Percentiles rank a stretch among this genome's conserved stretches.
phyloP scores from a whole-genome alignment of 805 yeast genomes.

The Metschnikowia colocasiae region DNA sequence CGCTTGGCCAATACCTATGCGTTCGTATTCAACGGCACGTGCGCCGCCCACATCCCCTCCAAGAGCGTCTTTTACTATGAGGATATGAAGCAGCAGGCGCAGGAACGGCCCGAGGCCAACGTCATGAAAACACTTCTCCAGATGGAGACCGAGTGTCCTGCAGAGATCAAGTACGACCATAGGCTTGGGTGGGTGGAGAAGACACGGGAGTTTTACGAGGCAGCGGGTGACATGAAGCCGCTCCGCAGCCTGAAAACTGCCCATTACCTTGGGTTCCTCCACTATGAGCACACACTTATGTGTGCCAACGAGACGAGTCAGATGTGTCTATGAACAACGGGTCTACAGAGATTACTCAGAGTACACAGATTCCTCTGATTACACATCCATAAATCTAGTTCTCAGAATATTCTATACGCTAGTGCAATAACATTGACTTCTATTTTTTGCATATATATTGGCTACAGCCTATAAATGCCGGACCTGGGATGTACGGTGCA shows the following conservation, averaged over 20 bases:
- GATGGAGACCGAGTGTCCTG: constrained; percentile 16
- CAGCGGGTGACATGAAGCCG: not conserved
- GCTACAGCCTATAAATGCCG: no score
- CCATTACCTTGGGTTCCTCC: constrained; percentile 12
- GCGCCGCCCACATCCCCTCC: constrained; percentile 6
- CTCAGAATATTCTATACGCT: no score
- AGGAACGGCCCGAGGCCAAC: constrained; percentile 8
- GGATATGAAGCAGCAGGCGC: constrained; percentile 9
- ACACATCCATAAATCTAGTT: no score
- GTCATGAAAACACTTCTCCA: constrained; percentile 13
- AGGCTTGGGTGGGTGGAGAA: constrained; percentile 14
- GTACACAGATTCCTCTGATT: no score
- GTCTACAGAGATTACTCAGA: no score
- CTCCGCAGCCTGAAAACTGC: constrained; percentile 3
- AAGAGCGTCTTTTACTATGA: constrained; percentile 8
- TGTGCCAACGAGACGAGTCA: constrained; percentile 12
- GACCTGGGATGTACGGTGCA: no score
- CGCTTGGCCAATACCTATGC: constrained; percentile 19
- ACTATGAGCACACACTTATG: constrained; percentile 15
- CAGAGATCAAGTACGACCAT: constrained; percentile 9
- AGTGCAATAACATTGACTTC: no score
- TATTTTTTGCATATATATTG: no score
- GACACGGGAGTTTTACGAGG: constrained; percentile 6
- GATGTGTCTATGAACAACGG: constrained; percentile 15
- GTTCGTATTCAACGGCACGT: constrained; percentile 18